phyloP scores from a whole-genome alignment of 2,329 filamentous ascomycete genomes.

The Penicillium italicum region DNA sequence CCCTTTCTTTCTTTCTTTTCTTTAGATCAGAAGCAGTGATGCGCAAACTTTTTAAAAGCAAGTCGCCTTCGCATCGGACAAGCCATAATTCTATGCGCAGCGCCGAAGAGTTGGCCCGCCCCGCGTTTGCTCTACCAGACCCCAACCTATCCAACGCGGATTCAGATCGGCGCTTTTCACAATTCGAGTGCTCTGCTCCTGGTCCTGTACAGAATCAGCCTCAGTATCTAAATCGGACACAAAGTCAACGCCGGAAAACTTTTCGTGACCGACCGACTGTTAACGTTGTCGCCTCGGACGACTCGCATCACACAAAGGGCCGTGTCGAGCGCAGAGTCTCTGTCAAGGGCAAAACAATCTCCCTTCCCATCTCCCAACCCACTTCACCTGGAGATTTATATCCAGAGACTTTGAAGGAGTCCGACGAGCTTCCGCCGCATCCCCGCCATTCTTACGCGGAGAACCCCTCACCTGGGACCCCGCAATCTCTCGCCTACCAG shows the following conservation, averaged over 20 bases:
- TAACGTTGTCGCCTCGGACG: conserved; percentile 25
- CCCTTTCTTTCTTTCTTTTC: background rate
- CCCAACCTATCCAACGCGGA: conserved; percentile 8
- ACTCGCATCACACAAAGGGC: conserved; percentile 26
- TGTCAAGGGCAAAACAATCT: conserved; percentile 21
- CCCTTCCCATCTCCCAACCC: conserved; percentile 22
- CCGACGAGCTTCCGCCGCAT: background rate
- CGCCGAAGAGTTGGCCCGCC: conserved; percentile 20
- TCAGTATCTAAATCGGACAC: conserved; percentile 20
- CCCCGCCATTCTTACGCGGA: conserved; percentile 7
- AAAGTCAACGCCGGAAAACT: conserved; percentile 26
- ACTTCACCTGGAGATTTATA: conserved; percentile 17
- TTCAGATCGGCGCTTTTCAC: conserved; percentile 5
- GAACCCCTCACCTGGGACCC: conserved; percentile 9
- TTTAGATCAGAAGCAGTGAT: conserved; percentile 15
- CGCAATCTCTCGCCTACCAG: conserved; percentile 12
- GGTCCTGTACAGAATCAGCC: background rate
- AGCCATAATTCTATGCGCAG: conserved; percentile 17
- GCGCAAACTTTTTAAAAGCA: conserved; percentile 27
- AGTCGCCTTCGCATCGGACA: conserved; percentile 16
- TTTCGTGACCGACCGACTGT: conserved; percentile 19
- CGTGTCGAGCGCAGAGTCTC: conserved; percentile 29
- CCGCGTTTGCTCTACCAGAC: conserved; percentile 19
- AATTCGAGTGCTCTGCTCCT: conserved; percentile 4
- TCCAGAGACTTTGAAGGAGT: conserved; percentile 4